Percentiles rank a stretch among this genome's conserved stretches.
These are phyloP conservation scores for Epichloe coenophiala DNA, from an alignment of 2,329 filamentous ascomycete species.

Conservation along the genomic window DNA sequence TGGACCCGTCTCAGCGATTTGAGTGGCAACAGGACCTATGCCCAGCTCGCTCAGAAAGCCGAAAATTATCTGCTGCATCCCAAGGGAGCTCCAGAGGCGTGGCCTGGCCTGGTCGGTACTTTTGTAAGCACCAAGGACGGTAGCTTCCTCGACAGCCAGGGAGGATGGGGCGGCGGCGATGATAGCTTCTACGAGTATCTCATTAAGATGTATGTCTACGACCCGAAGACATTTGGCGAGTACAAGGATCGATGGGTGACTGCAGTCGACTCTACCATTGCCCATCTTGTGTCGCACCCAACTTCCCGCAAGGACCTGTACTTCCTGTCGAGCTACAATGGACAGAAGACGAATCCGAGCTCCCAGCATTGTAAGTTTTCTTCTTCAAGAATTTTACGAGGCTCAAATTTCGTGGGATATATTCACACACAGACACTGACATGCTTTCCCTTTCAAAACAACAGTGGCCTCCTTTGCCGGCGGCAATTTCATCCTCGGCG, in stretches of 20 bases:
- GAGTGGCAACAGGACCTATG: slow-evolving; percentile 54
- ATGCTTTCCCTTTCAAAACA: background rate
- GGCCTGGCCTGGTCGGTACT: slow-evolving; percentile 62
- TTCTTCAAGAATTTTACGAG: too few relatives aligned
- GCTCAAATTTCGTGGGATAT: background rate
- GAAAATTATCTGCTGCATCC: slow-evolving; percentile 59
- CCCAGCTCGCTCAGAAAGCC: slow-evolving; percentile 48
- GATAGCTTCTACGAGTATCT: slow-evolving; percentile 85
- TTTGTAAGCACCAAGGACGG: slow-evolving; percentile 52
- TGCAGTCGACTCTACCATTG: slow-evolving; percentile 64
- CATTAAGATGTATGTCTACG: slow-evolving; percentile 83
- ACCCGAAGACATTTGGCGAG: slow-evolving; percentile 43
- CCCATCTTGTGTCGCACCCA: slow-evolving; percentile 57
- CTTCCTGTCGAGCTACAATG: slow-evolving; percentile 49
- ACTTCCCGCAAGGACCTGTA: slow-evolving; percentile 54
- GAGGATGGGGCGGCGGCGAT: slow-evolving; percentile 65
- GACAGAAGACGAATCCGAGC: slow-evolving; percentile 26
- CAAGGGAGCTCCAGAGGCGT: slow-evolving; percentile 47
- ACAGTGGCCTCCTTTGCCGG: slow-evolving; percentile 66
- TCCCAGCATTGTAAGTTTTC: slow-evolving; percentile 35
- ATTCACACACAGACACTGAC: slow-evolving; percentile 25
- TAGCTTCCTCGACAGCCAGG: slow-evolving; percentile 48
- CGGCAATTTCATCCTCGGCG: slow-evolving; percentile 75
- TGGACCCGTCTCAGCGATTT: slow-evolving; percentile 73
- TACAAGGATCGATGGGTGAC: slow-evolving; percentile 65